Evolutionary conservation across 495 filamentous ascomycete genomes (phyloP), one percentile per base, ranked within the genome.

Genomic region (Hypoxylon fuscum): DNA sequence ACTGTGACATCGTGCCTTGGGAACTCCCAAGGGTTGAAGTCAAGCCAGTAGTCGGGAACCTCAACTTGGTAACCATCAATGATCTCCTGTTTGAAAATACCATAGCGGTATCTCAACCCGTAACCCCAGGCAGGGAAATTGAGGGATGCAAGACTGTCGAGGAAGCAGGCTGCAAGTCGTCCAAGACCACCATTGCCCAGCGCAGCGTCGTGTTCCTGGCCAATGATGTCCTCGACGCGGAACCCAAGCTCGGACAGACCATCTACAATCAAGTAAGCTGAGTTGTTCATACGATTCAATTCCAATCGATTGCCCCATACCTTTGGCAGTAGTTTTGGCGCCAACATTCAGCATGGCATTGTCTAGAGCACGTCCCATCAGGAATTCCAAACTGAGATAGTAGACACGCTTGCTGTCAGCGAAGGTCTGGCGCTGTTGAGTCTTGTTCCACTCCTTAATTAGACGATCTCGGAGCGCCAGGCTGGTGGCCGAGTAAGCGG

Each of bases 31-130:
- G 96, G 95, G 80, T 98, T 98, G 74, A 97, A 97, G 70, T 98
- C 95, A 25, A 98, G 85, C 95, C 95, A 98, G 76, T 98, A 98
- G 74, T 98, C 95, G 17, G 95, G 95, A 42, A 98, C 88, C 68
- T 98, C 95, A 45, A 98, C 91, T 75, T 98, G 95, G 69, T 96
- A 98, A 14, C 95, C 95, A 69, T 98, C 89, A 45, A 97, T 85
- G 64, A 98, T 97, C 80, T 98, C 94, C 78, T 98, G 95, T 80
- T 97, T 97, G 86, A 98, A 98, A 71, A 98, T 98, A 64, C 95
- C 95, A 74, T 98, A 98, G 66, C 92, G 83, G 75, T 98, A 98
- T 55, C 95, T 86, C 64, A 98, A 76, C 14, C 92, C 95, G 66
- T 98, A 98, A 34, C 95, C 95, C 95, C 95, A 98, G 11, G 94